phyloP scores from a whole-genome alignment of 2,329 filamentous ascomycete species.

The Clarireedia sp. region DNA sequence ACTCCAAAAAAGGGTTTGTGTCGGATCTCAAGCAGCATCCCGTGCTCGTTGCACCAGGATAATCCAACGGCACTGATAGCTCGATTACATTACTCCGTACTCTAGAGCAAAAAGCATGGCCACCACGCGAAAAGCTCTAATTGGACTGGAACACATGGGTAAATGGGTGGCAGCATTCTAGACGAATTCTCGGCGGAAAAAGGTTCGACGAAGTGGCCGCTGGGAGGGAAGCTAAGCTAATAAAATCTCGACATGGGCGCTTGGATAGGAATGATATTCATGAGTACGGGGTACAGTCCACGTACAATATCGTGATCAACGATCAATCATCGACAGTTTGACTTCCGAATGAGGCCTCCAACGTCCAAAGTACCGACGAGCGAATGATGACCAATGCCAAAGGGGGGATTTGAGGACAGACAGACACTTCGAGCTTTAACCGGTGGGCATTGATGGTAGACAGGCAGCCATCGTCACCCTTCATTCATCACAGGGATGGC shows the following conservation, averaged over 20 bases:
- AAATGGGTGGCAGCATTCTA: conserved; percentile 9
- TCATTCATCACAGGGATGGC: conserved; percentile 3
- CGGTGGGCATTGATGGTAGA: not conserved
- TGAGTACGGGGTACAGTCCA: too few relatives aligned
- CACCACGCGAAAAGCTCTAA: conserved; percentile 1
- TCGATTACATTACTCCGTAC: not conserved
- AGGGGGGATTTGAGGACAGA: too few relatives aligned
- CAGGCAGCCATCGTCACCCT: not conserved
- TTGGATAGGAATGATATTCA: too few relatives aligned
- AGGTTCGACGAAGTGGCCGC: not conserved
- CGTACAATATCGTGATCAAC: too few relatives aligned
- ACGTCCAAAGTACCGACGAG: not conserved
- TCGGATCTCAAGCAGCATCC: conserved; percentile 7
- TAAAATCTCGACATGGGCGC: too few relatives aligned
- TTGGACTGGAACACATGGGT: conserved; percentile 1
- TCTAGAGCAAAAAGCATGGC: conserved; percentile 6
- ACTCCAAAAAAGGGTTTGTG: not conserved
- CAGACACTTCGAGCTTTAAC: too few relatives aligned
- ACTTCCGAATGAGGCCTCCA: not conserved
- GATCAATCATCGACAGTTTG: not conserved
- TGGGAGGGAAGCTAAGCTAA: not conserved
- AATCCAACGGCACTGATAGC: not conserved
- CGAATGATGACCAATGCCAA: too few relatives aligned
- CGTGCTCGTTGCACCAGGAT: conserved; percentile 8
- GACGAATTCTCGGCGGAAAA: not conserved